phyloP scores from a whole-genome alignment of 805 yeast species.

The Lipomyces sp. region DNA sequence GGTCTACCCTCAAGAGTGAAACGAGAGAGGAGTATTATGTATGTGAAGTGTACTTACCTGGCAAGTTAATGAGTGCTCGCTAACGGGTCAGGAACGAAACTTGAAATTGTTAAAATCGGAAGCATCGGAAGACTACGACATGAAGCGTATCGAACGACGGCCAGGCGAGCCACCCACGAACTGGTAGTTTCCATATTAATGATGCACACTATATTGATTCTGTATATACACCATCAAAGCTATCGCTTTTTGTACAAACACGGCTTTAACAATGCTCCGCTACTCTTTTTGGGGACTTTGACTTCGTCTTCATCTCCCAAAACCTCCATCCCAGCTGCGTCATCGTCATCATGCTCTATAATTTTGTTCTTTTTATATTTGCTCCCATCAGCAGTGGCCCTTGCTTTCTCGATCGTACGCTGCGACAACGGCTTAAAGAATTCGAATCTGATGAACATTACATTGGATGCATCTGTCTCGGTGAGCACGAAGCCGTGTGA shows the following conservation, averaged over 20 bases:
- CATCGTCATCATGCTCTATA: conserved; percentile 47
- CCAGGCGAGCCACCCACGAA: conserved; percentile 18
- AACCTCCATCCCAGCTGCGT: conserved; percentile 43
- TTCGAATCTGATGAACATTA: conserved; percentile 93
- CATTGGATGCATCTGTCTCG: conserved; percentile 78
- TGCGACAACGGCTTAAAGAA: conserved; percentile 67
- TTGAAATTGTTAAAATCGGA: conserved; percentile 12
- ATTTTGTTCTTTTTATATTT: conserved; percentile 39
- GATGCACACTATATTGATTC: background rate
- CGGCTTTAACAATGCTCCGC: conserved; percentile 88
- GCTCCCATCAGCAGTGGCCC: conserved; percentile 4
- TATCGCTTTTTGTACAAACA: conserved; percentile 90
- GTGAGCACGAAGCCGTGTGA: conserved; percentile 82
- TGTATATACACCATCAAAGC: conserved; percentile 4
- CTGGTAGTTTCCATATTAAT: conserved; percentile 10
- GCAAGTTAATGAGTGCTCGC: background rate
- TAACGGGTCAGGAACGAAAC: conserved; percentile 16
- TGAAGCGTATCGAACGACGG: conserved; percentile 21
- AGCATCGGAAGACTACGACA: conserved; percentile 20
- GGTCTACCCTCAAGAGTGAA: background rate
- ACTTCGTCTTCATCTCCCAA: conserved; percentile 58
- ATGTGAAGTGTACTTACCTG: background rate
- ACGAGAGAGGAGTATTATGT: conserved; percentile 23
- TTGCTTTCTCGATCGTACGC: background rate
- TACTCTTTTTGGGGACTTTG: conserved; percentile 55